These are phyloP conservation scores for Hysterium pulicare DNA, from an alignment of 2,329 filamentous ascomycete genomes.

Conservation along the genomic window DNA sequence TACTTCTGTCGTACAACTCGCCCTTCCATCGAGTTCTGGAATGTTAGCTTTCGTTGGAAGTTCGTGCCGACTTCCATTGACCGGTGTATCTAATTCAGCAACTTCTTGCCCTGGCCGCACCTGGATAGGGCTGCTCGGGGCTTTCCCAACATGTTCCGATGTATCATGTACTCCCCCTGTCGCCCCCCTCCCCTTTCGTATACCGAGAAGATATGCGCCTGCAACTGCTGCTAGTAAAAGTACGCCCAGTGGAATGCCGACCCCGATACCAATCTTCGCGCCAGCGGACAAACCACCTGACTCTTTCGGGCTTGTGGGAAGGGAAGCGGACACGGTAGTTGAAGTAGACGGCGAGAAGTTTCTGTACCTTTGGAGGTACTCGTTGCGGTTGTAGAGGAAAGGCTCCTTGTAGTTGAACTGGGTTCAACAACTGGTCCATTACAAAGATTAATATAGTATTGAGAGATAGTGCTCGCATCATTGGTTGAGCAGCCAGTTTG, in stretches of 20 bases:
- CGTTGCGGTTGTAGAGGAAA: conserved; percentile 24
- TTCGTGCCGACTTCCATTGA: background rate
- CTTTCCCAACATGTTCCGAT: background rate
- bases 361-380: too few species aligned
- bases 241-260: background rate
- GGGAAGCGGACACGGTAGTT: too few species aligned
- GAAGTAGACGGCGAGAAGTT: too few species aligned
- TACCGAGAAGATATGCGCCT: background rate
- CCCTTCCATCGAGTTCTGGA: background rate
- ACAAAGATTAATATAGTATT: conserved; percentile 70
- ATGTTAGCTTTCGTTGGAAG: background rate
- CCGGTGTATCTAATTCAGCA: background rate
- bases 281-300: background rate
- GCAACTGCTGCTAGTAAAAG: background rate
- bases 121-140: background rate
- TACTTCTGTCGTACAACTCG: too few species aligned
- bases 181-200: background rate
- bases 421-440: conserved; percentile 10
- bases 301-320: too few species aligned
- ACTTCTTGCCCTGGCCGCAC: background rate
- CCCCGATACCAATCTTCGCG: background rate
- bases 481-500: conserved; percentile 54
- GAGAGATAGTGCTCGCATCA: conserved; percentile 58
- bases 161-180: background rate
- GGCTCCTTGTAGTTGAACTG: conserved; percentile 3